Base-by-base conservation (phyloP, 441 rosid genomes). In the Euphorbia schlechtendalii region DNA sequence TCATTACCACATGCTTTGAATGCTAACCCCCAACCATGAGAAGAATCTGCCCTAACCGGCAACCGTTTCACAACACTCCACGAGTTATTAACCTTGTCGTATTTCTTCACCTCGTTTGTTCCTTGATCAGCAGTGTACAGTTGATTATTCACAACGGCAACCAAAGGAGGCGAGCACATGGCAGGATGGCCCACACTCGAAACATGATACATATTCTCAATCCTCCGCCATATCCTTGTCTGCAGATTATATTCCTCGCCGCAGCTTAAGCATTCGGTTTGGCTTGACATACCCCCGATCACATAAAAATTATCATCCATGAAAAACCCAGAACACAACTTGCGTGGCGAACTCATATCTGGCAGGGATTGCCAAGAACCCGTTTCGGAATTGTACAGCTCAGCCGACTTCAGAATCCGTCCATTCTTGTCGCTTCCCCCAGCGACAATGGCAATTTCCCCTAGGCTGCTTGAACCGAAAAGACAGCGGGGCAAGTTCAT, bases 231-330 rank as follows among this genome's bases (percentile, higher is more conserved):
- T 9, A 59, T 67, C 70, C 73, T 73, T n/a, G 82, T 77, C 76
- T 61, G 65, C 21, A 80, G 63, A 69, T 82, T 77, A 58, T 75
- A 80, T 70, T 78, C 86, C 71, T 84, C 89, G 8, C 83, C 84
- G 36, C 82, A 80, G 21, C 77, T 71, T 45, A 83, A 65, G 41
- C 74, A 49, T 21, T 65, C 71, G 3, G 63, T 62, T 22, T 66
- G 77, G 38, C 69, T 74, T 7, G 66, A 78, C 73, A 72, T 73
- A 30, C 84, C 86, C 18, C 89, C 85, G n/a, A 84, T 59, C 40
- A 82, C 77, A 51, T 80, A 84, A 61, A 84, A 84, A 38, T 80
- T 84, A 30, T 82, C 81, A 12, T 84, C 89, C 84, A 84, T 84
- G 69, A 84, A 84, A 56, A 78, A 75, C 1, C 80, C 86, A 0